Percentiles rank a stretch among this genome's conserved stretches.
These are phyloP conservation scores for Penicillium sclerotiorum DNA, from an alignment of 2,329 filamentous ascomycete genomes.

Conservation along the genomic window DNA sequence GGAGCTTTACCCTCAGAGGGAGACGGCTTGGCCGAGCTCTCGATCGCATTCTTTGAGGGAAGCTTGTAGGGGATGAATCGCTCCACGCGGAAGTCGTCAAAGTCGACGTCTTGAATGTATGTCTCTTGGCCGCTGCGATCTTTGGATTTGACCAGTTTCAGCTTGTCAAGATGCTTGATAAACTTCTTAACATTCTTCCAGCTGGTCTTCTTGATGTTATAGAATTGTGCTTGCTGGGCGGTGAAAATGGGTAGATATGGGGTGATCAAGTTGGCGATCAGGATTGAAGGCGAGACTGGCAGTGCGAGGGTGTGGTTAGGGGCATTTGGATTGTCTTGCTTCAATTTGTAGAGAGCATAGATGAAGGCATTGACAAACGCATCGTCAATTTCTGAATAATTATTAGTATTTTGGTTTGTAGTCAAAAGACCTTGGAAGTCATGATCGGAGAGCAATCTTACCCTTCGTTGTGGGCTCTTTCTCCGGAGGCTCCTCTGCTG, in stretches of 20 bases:
- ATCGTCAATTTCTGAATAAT: slow-evolving; percentile 65
- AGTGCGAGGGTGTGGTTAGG: slow-evolving; percentile 61
- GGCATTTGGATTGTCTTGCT: slow-evolving; percentile 55
- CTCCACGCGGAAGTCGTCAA: slow-evolving; percentile 56
- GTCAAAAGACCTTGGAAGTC: too few species aligned
- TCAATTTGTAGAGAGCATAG: slow-evolving; percentile 63
- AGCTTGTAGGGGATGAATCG: slow-evolving; percentile 65
- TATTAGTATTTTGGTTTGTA: slow-evolving; percentile 13
- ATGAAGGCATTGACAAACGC: slow-evolving; percentile 67
- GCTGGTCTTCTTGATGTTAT: slow-evolving; percentile 70
- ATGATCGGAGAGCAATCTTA: slow-evolving; percentile 31
- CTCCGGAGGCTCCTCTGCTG: slow-evolving; percentile 40
- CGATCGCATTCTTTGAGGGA: slow-evolving; percentile 58
- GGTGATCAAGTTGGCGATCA: slow-evolving; percentile 67
- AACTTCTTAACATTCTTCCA: slow-evolving; percentile 73
- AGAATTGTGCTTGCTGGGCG: slow-evolving; percentile 57
- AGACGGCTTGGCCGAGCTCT: slow-evolving; percentile 41
- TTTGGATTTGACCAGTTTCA: slow-evolving; percentile 64
- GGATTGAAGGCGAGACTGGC: slow-evolving; percentile 64
- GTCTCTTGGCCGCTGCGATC: slow-evolving; percentile 66
- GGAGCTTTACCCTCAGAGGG: slow-evolving; percentile 32
- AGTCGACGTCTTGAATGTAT: slow-evolving; percentile 66
- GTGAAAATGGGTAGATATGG: slow-evolving; percentile 65
- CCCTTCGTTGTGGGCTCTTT: slow-evolving; percentile 61
- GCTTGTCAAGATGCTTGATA: slow-evolving; percentile 68